Conservation (phyloP, 306 rosid species). For the Macrotyloma uniflorum region DNA sequence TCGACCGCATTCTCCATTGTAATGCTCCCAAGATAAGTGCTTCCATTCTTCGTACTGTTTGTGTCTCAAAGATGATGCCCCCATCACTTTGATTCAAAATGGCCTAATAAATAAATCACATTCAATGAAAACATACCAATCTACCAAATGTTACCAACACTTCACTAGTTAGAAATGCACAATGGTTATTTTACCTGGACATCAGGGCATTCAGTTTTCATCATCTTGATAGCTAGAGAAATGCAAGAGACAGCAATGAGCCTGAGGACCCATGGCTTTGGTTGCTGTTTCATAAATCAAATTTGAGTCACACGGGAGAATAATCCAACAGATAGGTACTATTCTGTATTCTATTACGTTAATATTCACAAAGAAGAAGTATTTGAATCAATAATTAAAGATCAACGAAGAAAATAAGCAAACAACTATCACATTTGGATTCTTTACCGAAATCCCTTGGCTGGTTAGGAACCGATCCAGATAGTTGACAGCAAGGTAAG, state of each 20-base stretch:
- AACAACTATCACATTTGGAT: not conserved
- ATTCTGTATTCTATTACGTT: not conserved
- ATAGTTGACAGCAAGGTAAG: constrained; percentile 84
- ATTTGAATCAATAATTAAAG: not conserved
- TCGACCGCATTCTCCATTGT: constrained; percentile 88
- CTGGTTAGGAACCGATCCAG: constrained; percentile 82
- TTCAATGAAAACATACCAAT: not conserved
- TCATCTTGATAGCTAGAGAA: constrained; percentile 84
- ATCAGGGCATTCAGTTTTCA: constrained; percentile 52
- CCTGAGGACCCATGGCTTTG: constrained; percentile 74
- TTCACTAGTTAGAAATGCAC: not conserved
- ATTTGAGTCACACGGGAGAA: constrained; percentile 36
- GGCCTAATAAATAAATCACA: not conserved
- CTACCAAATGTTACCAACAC: not conserved
- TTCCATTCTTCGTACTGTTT: constrained; percentile 76
- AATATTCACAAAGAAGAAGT: not conserved
- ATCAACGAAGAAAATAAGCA: not conserved
- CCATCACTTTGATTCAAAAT: constrained; percentile 50
- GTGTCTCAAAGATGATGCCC: constrained; percentile 68
- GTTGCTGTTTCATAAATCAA: constrained; percentile 55
- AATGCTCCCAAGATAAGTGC: constrained; percentile 68
- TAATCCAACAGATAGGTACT: constrained; percentile 14
- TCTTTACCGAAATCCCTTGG: constrained; percentile 67
- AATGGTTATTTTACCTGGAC: constrained; percentile 49
- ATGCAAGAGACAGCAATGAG: constrained; percentile 74